phyloP scores from a whole-genome alignment of 805 yeast genomes.

The Ogataea methanolica region DNA sequence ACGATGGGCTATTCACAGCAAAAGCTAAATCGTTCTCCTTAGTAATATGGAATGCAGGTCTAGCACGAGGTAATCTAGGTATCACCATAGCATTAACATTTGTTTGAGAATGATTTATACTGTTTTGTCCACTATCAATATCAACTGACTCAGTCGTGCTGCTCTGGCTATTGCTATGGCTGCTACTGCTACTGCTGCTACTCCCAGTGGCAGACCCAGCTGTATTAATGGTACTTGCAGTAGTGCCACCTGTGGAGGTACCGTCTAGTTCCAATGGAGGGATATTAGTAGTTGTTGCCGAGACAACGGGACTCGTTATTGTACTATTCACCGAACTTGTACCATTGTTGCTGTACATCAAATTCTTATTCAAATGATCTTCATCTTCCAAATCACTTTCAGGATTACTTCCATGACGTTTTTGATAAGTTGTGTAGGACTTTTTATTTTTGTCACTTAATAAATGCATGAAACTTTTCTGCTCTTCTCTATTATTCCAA shows the following conservation, averaged over 20 bases:
- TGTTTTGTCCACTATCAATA: background rate
- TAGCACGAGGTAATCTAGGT: background rate
- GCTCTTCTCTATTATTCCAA: slow-evolving; percentile 91
- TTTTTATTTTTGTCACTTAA: slow-evolving; percentile 53
- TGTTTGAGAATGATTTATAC: background rate
- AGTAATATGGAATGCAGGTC: slow-evolving; percentile 1
- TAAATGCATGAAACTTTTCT: slow-evolving; percentile 69
- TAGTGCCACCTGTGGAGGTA: background rate
- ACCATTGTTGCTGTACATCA: slow-evolving; percentile 1
- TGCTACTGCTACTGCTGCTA: background rate
- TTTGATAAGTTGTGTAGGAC: slow-evolving; percentile 31
- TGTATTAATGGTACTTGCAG: background rate
- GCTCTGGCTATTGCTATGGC: background rate
- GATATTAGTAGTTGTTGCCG: background rate
- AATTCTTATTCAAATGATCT: slow-evolving; percentile 13
- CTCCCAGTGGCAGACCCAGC: background rate
- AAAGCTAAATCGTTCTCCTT: slow-evolving; percentile 1
- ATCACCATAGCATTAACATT: background rate
- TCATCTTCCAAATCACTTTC: slow-evolving; percentile 21
- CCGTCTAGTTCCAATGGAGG: background rate
- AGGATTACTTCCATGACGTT: slow-evolving; percentile 12
- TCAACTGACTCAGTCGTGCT: background rate
- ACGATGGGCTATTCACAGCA: slow-evolving; percentile 15
- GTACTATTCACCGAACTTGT: too few relatives aligned
- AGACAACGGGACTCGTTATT: background rate